Base-by-base conservation (phyloP, 1,139 yeast genomes). In the Geotrichum europaeum region DNA sequence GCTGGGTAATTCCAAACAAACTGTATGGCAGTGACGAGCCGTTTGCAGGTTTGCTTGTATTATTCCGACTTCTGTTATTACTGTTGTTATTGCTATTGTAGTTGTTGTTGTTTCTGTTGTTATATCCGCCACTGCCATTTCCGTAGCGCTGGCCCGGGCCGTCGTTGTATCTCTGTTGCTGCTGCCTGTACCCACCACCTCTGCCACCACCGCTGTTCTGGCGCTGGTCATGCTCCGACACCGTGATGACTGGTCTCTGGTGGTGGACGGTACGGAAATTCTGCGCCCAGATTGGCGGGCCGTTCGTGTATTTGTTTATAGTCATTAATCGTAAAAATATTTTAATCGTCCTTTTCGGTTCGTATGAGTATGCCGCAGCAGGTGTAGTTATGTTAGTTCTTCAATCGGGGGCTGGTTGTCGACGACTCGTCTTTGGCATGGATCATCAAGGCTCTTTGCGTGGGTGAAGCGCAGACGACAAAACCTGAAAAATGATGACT, bases 271-370 rank as follows among this genome's bases (percentile, higher is more conserved):
- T 24, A 4, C 60, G 57, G 45, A 43, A 53, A 22, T 50, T 54
- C 67, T 81, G 87, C 0, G 96, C 96, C 96, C 96, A 89, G 10
- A 85, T 79, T 9, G 96, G 96, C 3, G 89, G 89, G 20, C 34
- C 18, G 4, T 5, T 18, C 20, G 28, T 4, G 9, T 25, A 30
- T 30, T 25, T 30, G 34, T 25, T 49, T 7, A 5, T 49, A 6
- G 51, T 15, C 34, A 25, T 49, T 25, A 20, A 10, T 25, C n/a
- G 22, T 15, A 3, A 12, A 7, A 5, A 15, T 34, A 2, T 40
- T 40, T 15, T 9, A 18, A 40, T 40, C 18, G 18, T 40, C 18
- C 20, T n/a, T n/a, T n/a, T 18, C 20, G 3, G 6, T 13, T n/a
- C 47, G 47, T 13, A 2, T 36, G 18, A 13, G 18, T 15, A n/a